These are phyloP conservation scores for Onygenales sp. DNA, from an alignment of 2,329 filamentous ascomycete species.

Conservation along the genomic window DNA sequence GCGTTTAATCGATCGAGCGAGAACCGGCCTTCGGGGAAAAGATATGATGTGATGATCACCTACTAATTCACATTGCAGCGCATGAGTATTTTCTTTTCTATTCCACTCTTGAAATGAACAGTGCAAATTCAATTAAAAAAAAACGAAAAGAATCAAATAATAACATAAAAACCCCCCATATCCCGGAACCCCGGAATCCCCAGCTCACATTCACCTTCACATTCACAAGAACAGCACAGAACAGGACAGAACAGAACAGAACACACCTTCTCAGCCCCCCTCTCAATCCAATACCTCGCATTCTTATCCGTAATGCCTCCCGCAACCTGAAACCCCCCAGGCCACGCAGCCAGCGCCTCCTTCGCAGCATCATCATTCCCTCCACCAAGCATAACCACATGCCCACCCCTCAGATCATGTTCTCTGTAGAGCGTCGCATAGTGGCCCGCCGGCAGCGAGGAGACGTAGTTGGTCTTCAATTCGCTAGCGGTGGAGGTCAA, in stretches of 20 bases:
- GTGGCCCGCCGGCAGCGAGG: slow-evolving; percentile 67
- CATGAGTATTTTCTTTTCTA: slow-evolving; percentile 2
- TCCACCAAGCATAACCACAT: slow-evolving; percentile 93
- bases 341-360: slow-evolving; percentile 72
- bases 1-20: slow-evolving; percentile 65
- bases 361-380: slow-evolving; percentile 73
- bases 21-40: slow-evolving; percentile 79
- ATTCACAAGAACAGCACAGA: neutral
- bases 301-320: slow-evolving; percentile 88
- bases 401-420: slow-evolving; percentile 64
- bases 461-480: slow-evolving; percentile 88
- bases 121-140: neutral
- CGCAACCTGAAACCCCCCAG: slow-evolving; percentile 71
- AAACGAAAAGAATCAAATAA: neutral
- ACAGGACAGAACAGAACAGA: neutral
- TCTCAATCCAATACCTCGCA: slow-evolving; percentile 74
- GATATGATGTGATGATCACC: slow-evolving; percentile 94
- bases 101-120: neutral
- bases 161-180: neutral
- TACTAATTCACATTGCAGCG: slow-evolving; percentile 33
- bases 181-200: neutral
- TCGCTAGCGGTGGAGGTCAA: slow-evolving; percentile 57
- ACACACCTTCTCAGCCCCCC: slow-evolving; percentile 78
- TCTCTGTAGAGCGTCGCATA: slow-evolving; percentile 76
- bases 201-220: too few relatives aligned